Evolutionary conservation across 2,329 filamentous ascomycete species (phyloP), one percentile per base, ranked within the genome.

Genomic region (Botrytis pseudocinerea): DNA sequence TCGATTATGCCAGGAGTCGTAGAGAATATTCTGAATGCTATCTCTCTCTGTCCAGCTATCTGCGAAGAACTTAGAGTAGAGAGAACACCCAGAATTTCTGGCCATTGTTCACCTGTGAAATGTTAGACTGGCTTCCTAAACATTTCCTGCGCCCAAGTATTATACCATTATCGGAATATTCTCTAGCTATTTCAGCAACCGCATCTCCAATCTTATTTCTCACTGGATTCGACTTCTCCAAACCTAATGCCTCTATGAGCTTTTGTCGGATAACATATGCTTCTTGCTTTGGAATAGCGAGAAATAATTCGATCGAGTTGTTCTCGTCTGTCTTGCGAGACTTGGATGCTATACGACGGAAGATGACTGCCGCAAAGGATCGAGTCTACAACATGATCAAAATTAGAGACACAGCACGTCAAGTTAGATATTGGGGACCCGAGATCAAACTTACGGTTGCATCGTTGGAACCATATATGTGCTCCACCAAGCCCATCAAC

Each of bases 181-280:
- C 94, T 80, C 96, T 90, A 62, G 95, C 96, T 74, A 99, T 87
- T 83, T 99, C 96, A 38, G 96, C 96, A 75, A 98, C 93, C n/a
- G 95, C 94, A 83, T 99, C 96, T 78, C 95, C 96, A 81, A 98
- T 93, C 84, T 99, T 99, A 85, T 97, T 96, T 79, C 96, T 89
- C 64, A 97, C 93, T 57, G 89, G 86, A 75, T 90, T 88, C 75
- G 92, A 89, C 35, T 88, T 85, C 84, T 98, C 96, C 75, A 85
- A 86, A 73, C 89, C 89, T 70, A 98, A 86, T 70, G 90, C 90
- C 80, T 95, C 89, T 60, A 98, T 87, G 73, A 98, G 86, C 82
- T 95, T 97, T 79, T 92, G 88, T 78, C 94, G 90, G 79, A 98
- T 97, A 65, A 90, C 91, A 68, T 89, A 85, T 76, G 92, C 91